phyloP scores from a whole-genome alignment of 2,329 filamentous ascomycete genomes.

The Hypoxylon sp. region DNA sequence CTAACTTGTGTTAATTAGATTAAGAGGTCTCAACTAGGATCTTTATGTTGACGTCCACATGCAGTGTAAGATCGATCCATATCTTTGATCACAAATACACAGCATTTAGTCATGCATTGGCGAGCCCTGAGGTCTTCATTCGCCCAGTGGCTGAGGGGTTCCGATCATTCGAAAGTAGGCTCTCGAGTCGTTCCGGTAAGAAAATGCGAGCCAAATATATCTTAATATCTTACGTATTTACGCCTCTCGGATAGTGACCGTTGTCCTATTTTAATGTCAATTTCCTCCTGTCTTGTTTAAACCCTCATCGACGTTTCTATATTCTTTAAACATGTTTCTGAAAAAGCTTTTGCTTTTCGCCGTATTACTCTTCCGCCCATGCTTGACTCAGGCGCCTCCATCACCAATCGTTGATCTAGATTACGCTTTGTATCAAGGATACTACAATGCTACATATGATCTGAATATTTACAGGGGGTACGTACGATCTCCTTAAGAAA shows the following conservation, averaged over 20 bases:
- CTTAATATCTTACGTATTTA: neutral
- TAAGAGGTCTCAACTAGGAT: neutral
- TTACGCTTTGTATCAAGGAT: slow-evolving; percentile 63
- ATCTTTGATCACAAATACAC: neutral
- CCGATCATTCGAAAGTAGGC: neutral
- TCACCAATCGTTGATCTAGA: slow-evolving; percentile 59
- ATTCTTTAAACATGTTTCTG: slow-evolving; percentile 18
- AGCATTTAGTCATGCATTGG: neutral
- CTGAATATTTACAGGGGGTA: slow-evolving; percentile 65
- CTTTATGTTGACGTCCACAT: neutral
- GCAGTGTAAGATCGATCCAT: neutral
- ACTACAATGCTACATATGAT: slow-evolving; percentile 56
- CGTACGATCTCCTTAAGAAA: neutral
- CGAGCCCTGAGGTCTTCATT: neutral
- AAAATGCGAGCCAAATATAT: neutral
- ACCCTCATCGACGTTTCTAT: neutral
- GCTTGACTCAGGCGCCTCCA: slow-evolving; percentile 10
- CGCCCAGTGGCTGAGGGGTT: neutral
- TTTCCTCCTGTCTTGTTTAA: neutral
- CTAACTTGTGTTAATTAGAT: neutral
- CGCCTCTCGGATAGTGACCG: neutral
- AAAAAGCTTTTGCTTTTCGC: slow-evolving; percentile 17
- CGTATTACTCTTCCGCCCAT: slow-evolving; percentile 11
- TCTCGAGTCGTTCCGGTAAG: neutral
- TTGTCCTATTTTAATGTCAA: neutral